These are phyloP conservation scores for Lippia alba DNA, from an alignment of 305 asterid species.

Conservation along the genomic window DNA sequence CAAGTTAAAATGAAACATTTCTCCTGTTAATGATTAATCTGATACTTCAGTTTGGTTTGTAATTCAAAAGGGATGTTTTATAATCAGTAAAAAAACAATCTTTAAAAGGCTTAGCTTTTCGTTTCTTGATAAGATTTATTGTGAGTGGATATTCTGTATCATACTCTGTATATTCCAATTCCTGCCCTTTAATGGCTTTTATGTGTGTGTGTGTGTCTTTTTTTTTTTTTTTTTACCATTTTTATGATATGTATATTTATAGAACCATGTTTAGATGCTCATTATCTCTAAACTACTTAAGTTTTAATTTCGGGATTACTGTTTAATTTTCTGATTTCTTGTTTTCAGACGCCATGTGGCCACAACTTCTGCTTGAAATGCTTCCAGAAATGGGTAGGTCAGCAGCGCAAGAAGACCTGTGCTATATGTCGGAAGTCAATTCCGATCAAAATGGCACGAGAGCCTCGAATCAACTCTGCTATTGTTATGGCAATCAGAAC, in stretches of 20 bases:
- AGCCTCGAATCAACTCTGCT: constrained; percentile 86
- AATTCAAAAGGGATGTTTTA: not conserved
- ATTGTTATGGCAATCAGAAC: constrained; percentile 82
- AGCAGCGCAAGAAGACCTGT: constrained; percentile 65
- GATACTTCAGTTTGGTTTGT: not conserved
- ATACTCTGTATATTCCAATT: not conserved
- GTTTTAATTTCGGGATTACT: too few relatives aligned
- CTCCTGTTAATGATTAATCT: too few relatives aligned
- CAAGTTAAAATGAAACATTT: not conserved
- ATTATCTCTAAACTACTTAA: not conserved
- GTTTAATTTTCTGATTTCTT: constrained; percentile 13
- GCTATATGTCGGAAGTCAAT: constrained; percentile 72
- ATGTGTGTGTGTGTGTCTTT: too few relatives aligned
- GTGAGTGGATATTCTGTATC: constrained; percentile 22
- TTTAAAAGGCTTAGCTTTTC: not conserved
- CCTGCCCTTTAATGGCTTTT: not conserved
- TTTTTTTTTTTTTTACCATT: not conserved
- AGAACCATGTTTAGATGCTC: not conserved
- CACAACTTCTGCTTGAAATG: constrained; percentile 94
- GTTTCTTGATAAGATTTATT: constrained; percentile 6
- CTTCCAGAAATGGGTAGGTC: constrained; percentile 72
- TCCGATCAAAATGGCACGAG: constrained; percentile 74
- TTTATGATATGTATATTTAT: not conserved
- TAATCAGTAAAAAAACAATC: not conserved
- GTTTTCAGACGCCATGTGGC: constrained; percentile 88